Evolutionary conservation across 768 basidiomycete genomes (phyloP).

Genomic region (Auricularia cornea): DNA sequence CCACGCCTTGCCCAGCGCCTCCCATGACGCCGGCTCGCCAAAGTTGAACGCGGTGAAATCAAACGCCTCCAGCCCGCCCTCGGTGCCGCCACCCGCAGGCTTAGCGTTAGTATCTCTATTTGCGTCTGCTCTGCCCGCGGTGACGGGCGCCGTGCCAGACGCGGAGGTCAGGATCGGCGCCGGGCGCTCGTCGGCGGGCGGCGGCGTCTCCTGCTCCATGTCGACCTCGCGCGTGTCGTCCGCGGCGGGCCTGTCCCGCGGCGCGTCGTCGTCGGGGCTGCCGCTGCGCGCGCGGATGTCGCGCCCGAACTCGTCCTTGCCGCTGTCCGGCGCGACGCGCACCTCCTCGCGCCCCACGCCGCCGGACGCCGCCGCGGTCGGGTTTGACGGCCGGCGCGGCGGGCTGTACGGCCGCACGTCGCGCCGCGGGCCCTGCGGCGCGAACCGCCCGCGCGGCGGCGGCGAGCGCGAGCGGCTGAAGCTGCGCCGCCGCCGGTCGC

Average conservation of each 20-base stretch:
- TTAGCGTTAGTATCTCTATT: no score
- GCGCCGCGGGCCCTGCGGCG: slow-evolving; percentile 21
- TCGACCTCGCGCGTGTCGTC: background rate
- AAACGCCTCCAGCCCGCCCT: slow-evolving; percentile 54
- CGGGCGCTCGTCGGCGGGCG: background rate
- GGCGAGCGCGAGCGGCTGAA: slow-evolving; percentile 26
- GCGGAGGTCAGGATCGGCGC: background rate
- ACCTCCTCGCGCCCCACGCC: slow-evolving; percentile 15
- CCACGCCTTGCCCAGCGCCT: slow-evolving; percentile 74
- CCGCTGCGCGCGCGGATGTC: slow-evolving; percentile 55
- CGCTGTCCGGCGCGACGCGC: slow-evolving; percentile 27
- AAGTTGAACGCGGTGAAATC: slow-evolving; percentile 67
- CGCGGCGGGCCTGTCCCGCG: background rate
- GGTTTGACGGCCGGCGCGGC: slow-evolving; percentile 36
- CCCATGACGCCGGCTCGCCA: slow-evolving; percentile 67
- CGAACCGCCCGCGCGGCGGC: slow-evolving; percentile 27
- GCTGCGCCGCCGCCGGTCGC: background rate
- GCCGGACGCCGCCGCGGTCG: slow-evolving; percentile 15
- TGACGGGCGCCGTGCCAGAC: background rate
- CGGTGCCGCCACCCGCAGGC: background rate
- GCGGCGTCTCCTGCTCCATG: background rate
- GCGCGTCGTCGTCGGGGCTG: background rate
- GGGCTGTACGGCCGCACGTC: slow-evolving; percentile 54
- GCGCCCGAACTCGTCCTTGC: slow-evolving; percentile 81
- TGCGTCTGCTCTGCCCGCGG: background rate